These are phyloP conservation scores for Fabrea salina DNA, from an alignment of 169 alveolate species.

Conservation along the genomic window DNA sequence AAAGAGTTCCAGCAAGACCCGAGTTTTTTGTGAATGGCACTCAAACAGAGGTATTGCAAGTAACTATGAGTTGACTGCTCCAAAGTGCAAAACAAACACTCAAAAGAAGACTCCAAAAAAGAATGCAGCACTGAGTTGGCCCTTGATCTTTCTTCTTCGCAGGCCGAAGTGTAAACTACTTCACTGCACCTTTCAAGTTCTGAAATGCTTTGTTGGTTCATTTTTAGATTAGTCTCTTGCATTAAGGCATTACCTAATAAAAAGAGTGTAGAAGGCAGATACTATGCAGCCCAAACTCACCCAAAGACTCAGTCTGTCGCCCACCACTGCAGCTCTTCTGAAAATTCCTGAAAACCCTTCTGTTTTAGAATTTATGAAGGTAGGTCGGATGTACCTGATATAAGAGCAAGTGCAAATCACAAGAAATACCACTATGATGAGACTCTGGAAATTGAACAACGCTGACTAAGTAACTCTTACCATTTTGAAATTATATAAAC, in stretches of 20 bases:
- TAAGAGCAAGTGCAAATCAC: slow-evolving; percentile 94
- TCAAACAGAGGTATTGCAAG: too few relatives aligned
- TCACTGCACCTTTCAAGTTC: neutral
- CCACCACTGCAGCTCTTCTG: slow-evolving; percentile 94
- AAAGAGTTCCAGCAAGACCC: too few relatives aligned
- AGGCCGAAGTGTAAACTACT: neutral
- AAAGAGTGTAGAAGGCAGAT: slow-evolving; percentile 85
- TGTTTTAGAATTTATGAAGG: slow-evolving; percentile 78
- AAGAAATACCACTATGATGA: slow-evolving; percentile 85
- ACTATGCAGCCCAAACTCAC: slow-evolving; percentile 87
- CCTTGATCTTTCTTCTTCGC: neutral
- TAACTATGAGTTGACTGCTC: too few relatives aligned
- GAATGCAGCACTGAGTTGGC: neutral
- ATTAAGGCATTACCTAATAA: slow-evolving; percentile 69
- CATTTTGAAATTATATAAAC: slow-evolving; percentile 8
- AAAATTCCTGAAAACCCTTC: slow-evolving; percentile 91
- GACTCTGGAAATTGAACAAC: slow-evolving; percentile 89
- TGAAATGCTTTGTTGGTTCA: neutral
- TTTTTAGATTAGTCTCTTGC: neutral
- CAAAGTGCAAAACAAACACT: too few relatives aligned
- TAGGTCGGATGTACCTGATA: slow-evolving; percentile 87
- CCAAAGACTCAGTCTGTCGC: slow-evolving; percentile 93
- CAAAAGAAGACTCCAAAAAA: neutral
- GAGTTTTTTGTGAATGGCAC: too few relatives aligned
- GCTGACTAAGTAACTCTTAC: slow-evolving; percentile 83